Percentiles rank a stretch among this genome's conserved stretches.
Evolutionary conservation across 805 yeast genomes (phyloP).

Genomic region (Clavispora fructus): DNA sequence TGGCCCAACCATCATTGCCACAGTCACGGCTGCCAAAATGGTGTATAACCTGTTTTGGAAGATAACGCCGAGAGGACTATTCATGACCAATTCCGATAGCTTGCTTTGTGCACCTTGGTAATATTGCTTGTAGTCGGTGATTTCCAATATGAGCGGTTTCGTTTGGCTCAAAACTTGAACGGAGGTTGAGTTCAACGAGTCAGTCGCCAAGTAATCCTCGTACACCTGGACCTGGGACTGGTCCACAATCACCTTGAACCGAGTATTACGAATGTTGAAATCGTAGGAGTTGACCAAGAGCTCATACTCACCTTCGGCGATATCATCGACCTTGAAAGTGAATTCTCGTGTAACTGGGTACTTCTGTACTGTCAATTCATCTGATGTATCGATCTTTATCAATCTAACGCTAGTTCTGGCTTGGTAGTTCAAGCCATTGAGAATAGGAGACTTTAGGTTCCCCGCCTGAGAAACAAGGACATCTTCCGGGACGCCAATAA

Average conservation of each 20-base stretch:
- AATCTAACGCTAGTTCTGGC: conserved; percentile 25
- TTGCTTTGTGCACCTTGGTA: conserved; percentile 30
- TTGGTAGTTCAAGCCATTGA: conserved; percentile 34
- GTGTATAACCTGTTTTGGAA: conserved; percentile 34
- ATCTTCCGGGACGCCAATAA: conserved; percentile 24
- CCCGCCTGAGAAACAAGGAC: conserved; percentile 9
- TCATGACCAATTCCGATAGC: conserved; percentile 27
- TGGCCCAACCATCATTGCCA: conserved; percentile 30
- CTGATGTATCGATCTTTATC: conserved; percentile 4
- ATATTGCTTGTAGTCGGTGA: conserved; percentile 23
- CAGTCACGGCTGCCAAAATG: conserved; percentile 22
- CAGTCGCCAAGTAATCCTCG: conserved; percentile 16
- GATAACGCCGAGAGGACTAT: conserved; percentile 39
- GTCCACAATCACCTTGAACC: conserved; percentile 24
- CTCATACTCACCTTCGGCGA: conserved; percentile 30
- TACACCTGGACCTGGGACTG: conserved; percentile 18
- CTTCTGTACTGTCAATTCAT: not conserved
- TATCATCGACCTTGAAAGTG: conserved; percentile 18
- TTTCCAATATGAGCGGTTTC: conserved; percentile 19
- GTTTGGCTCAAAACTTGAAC: conserved; percentile 8
- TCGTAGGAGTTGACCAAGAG: conserved; percentile 33
- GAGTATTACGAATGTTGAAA: conserved; percentile 20
- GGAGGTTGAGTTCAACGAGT: conserved; percentile 16
- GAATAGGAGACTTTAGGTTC: conserved; percentile 10
- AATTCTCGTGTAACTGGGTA: conserved; percentile 20